A percentile compares a stretch with the other conserved stretches of the same genome.
Evolutionary conservation across 345 rosid species (phyloP).

Genomic region (Eucalyptus cladocalyx): DNA sequence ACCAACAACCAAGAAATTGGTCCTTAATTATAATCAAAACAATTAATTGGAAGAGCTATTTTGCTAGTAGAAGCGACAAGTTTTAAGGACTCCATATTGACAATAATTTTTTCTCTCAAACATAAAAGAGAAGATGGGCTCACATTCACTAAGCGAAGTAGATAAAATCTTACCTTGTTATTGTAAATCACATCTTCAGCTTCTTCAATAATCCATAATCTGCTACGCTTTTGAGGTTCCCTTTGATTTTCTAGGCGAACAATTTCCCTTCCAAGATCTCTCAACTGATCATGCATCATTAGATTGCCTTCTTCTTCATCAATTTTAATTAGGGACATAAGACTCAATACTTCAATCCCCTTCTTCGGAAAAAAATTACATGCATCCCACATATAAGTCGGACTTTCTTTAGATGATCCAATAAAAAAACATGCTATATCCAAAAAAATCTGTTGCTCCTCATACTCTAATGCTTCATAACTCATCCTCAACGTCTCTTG

Average conservation of each 20-base stretch:
- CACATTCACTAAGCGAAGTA: not conserved
- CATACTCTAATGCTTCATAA: accelerated
- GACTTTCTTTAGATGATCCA: not conserved
- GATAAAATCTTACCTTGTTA: not conserved
- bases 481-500: not conserved
- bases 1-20: too few relatives aligned
- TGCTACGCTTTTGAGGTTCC: too few relatives aligned
- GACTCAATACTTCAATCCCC: not conserved
- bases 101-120: accelerated
- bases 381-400: not conserved
- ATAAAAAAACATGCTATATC: not conserved
- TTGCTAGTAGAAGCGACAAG: accelerated
- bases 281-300: too few relatives aligned
- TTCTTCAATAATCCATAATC: accelerated
- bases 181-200: accelerated
- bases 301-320: too few relatives aligned
- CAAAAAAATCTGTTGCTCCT: not conserved
- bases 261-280: too few relatives aligned
- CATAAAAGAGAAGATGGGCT: not conserved
- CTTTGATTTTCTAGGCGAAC: too few relatives aligned
- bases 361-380: accelerated
- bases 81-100: not conserved
- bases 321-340: not conserved
- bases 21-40: too few relatives aligned
- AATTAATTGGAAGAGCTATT: not conserved